A percentile compares a stretch with the other conserved stretches of the same genome.
Conservation (phyloP, 1,284 basidiomycete genomes). For the Abortiporus biennis region DNA sequence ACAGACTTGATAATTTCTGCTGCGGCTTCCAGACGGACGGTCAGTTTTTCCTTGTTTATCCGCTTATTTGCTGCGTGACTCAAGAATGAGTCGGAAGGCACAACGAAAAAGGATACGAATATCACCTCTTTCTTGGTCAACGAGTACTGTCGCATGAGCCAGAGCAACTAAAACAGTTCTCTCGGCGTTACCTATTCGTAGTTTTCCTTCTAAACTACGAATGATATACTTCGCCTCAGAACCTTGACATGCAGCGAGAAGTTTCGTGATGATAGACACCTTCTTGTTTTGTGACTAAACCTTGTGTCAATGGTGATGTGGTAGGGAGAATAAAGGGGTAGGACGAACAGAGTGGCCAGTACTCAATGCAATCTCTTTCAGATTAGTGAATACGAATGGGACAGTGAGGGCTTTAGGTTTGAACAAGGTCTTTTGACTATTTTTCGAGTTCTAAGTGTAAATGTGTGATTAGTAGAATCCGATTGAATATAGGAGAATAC, state of each 20-base stretch:
- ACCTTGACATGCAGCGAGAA: conserved; percentile 89
- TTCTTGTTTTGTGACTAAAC: conserved; percentile 88
- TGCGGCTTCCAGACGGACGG: conserved; percentile 74
- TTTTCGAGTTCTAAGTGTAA: conserved; percentile 74
- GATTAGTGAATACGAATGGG: conserved; percentile 79
- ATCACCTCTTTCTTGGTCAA: conserved; percentile 66
- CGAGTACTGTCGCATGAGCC: conserved; percentile 80
- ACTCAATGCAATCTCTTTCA: conserved; percentile 84
- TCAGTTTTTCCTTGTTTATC: conserved; percentile 70
- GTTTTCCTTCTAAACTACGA: conserved; percentile 93
- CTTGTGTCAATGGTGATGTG: background rate
- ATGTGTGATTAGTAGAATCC: background rate
- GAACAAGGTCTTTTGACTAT: conserved; percentile 92
- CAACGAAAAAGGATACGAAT: conserved; percentile 1
- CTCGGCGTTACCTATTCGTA: conserved; percentile 96
- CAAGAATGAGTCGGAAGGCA: conserved; percentile 1
- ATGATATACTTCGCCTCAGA: conserved; percentile 94
- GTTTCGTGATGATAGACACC: conserved; percentile 91
- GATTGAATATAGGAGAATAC: conserved; percentile 11
- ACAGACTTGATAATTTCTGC: conserved; percentile 82
- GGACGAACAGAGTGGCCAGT: conserved; percentile 71
- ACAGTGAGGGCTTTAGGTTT: conserved; percentile 90
- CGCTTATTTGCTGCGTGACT: conserved; percentile 62
- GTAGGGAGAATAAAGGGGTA: background rate
- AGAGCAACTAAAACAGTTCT: conserved; percentile 87